Percentiles rank a stretch among this genome's conserved stretches.
These are phyloP conservation scores for Triticum dicoccoides DNA, from an alignment of 176 grass and related monocot species.

Conservation along the genomic window DNA sequence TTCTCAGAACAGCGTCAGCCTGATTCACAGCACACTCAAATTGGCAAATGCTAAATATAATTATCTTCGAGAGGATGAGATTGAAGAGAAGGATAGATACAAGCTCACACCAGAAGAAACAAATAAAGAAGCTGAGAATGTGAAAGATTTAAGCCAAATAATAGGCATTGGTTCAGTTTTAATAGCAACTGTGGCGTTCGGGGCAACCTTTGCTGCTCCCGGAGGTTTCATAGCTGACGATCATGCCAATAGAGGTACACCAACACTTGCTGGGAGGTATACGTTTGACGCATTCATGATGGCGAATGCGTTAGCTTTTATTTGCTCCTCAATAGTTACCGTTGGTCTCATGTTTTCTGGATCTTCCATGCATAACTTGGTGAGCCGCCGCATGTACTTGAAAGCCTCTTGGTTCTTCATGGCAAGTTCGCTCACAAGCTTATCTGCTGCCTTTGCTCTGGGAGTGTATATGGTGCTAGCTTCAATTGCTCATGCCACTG, in stretches of 20 bases:
- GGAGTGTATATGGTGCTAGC: background rate
- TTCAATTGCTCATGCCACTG: background rate
- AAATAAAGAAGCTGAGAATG: background rate
- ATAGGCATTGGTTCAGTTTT: background rate
- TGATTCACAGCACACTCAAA: background rate
- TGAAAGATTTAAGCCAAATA: background rate
- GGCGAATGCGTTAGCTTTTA: background rate
- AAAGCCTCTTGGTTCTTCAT: background rate
- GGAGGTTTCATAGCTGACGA: background rate
- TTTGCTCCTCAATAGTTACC: background rate
- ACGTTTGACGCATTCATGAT: background rate
- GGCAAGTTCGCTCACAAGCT: background rate
- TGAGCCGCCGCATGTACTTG: background rate
- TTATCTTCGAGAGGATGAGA: background rate
- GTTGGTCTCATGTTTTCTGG: background rate
- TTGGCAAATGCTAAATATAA: background rate
- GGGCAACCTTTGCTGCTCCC: background rate
- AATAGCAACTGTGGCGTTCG: background rate
- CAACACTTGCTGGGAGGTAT: background rate
- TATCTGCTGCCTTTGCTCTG: background rate
- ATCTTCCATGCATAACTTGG: background rate
- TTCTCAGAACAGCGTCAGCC: background rate
- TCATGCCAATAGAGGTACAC: background rate
- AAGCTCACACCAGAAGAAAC: rapidly evolving
- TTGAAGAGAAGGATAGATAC: background rate